phyloP scores from a whole-genome alignment of 805 yeast species.

The Allodekkera sacchari region DNA sequence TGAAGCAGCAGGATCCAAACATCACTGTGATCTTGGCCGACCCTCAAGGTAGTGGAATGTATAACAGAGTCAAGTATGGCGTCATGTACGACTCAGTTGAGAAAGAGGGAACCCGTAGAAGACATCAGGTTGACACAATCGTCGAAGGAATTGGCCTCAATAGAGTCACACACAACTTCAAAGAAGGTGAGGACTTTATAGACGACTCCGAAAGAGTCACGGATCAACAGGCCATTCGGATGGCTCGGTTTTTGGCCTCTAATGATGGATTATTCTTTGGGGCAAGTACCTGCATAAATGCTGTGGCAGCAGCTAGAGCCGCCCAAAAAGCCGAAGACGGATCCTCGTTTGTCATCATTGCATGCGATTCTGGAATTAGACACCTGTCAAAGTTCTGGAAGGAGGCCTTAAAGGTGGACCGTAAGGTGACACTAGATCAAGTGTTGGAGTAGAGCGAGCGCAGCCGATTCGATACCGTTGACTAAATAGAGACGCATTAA shows the following conservation, averaged over 20 bases:
- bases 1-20: conserved; percentile 41
- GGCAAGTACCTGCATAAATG: conserved; percentile 86
- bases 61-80: conserved; percentile 75
- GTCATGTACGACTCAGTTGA: conserved; percentile 91
- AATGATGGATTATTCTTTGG: conserved; percentile 91
- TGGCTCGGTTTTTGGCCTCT: conserved; percentile 78
- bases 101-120: conserved; percentile 83
- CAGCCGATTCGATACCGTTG: too few species aligned
- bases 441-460: conserved; percentile 20
- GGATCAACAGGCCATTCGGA: conserved; percentile 73
- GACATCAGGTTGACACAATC: conserved; percentile 94
- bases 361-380: conserved; percentile 89
- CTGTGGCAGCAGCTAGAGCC: conserved; percentile 74
- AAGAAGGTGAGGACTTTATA: conserved; percentile 57
- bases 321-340: conserved; percentile 48
- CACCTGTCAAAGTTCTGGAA: conserved; percentile 94
- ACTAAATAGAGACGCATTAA: too few species aligned
- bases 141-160: conserved; percentile 93
- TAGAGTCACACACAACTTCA: conserved; percentile 75
- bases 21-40: conserved; percentile 69
- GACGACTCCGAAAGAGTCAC: conserved; percentile 75
- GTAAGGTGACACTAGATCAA: conserved; percentile 30
- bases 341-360: conserved; percentile 67
- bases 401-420: conserved; percentile 37
- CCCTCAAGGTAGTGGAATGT: conserved; percentile 93